Evolutionary conservation across 192 early-diverging fungal species (phyloP), one percentile per base, ranked within the genome.

Genomic region (Umbelopsis vinacea): DNA sequence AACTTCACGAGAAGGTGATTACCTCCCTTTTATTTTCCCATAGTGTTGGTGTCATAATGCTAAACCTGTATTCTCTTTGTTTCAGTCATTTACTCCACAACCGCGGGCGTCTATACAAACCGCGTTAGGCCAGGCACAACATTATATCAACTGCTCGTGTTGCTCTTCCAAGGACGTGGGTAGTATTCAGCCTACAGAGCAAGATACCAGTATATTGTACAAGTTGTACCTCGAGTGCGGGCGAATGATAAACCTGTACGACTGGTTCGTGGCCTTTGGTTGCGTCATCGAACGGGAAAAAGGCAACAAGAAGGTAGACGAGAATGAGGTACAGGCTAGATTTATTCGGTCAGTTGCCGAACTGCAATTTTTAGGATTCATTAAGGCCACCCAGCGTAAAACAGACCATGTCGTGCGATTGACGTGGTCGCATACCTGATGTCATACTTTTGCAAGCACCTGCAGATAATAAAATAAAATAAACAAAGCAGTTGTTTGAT

Each of bases 201-300:
- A 93, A 55, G 97, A 99, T 77, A 94, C 91, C 0, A 92, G 90
- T 81, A 93, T 98, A 46, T 79, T 93, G 8, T 99, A 99, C 76
- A 89, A 91, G 52, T 84, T 98, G 14, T 94, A 97, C 80, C 82
- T 92, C 7, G 96, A 98, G 70, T 98, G 93, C 77, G 95, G 96
- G 4, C 87, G 92, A 69, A 81, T 98, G 85, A 97, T 99, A 79
- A 98, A 99, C 74, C 77, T 98, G 48, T 93, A 91, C 74, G 97
- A 99, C 78, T 94, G 93, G 92, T 96, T 90, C 72, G 82, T 87
- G 47, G 91, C 92, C 10, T 99, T 99, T 82, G 82, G 88, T 14
- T 86, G 87, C n/a, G 85, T 96, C 24, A 74, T 96, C 57, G 89
- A 92, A 72, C 83, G 84, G 24, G 91, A 92, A 53, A 52, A 73